Conservation (phyloP, 768 basidiomycete species). For the Macrolepiota albuminosa region DNA sequence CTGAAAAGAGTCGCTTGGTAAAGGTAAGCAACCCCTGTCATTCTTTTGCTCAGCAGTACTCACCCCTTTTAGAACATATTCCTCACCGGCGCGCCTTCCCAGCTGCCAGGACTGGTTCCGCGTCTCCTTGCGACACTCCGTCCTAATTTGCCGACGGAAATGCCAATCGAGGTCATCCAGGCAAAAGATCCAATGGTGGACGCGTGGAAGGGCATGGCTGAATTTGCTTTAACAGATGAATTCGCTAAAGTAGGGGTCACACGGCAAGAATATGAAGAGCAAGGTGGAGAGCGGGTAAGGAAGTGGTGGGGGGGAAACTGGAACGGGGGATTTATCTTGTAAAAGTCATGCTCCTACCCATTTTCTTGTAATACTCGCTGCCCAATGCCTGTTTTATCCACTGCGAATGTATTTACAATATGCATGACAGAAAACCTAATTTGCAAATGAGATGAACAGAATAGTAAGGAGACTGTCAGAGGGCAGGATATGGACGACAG, state of each 20-base stretch:
- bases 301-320: conserved; percentile 94
- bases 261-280: conserved; percentile 82
- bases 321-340: conserved; percentile 39
- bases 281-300: conserved; percentile 82
- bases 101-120: conserved; percentile 61
- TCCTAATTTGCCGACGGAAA: conserved; percentile 81
- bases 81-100: conserved; percentile 79
- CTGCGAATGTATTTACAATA: conserved; percentile 21
- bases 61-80: conserved; percentile 66
- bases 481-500: conserved; percentile 1
- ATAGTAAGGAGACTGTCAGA: conserved; percentile 8
- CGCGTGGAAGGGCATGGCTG: conserved; percentile 93
- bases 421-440: conserved; percentile 16
- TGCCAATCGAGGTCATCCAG: conserved; percentile 56
- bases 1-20: conserved; percentile 68
- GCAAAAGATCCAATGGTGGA: conserved; percentile 69
- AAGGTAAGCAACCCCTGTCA: conserved; percentile 41
- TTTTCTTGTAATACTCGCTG: neutral
- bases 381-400: conserved; percentile 11
- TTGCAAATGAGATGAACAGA: conserved; percentile 17
- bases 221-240: conserved; percentile 54
- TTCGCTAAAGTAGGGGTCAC: conserved; percentile 59
- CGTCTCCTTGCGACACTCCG: conserved; percentile 73
- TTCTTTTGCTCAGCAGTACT: neutral
- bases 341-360: neutral